Evolutionary conservation across 2,329 filamentous ascomycete genomes (phyloP).

Genomic region (Leptographium flavum): DNA sequence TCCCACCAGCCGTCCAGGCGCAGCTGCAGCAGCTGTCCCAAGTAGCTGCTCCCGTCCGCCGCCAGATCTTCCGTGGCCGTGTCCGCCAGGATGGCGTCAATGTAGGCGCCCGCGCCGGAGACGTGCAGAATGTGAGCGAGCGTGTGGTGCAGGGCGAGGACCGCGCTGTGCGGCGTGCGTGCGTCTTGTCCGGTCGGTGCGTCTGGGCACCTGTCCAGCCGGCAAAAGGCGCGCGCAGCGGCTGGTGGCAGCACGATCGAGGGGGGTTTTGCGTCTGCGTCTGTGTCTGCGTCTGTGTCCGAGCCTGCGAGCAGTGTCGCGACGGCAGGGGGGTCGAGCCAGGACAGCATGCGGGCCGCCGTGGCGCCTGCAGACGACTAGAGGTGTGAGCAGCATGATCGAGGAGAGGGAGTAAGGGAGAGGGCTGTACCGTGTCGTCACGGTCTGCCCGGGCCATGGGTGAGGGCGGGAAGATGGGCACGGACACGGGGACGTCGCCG

Average conservation of each 20-base stretch:
- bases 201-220: too few relatives aligned
- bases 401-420: background rate
- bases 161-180: too few relatives aligned
- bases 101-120: background rate
- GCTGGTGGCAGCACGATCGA: background rate
- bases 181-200: too few relatives aligned
- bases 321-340: background rate
- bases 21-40: slow-evolving; percentile 6
- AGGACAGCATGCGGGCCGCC: background rate
- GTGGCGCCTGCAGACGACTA: background rate
- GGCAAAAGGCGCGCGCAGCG: background rate
- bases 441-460: slow-evolving; percentile 1
- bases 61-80: slow-evolving; percentile 2
- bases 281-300: too few relatives aligned
- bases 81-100: slow-evolving; percentile 4
- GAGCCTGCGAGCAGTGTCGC: background rate
- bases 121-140: slow-evolving; percentile 1
- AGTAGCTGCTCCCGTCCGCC: background rate
- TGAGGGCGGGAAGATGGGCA: slow-evolving; percentile 7
- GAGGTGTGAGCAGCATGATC: background rate
- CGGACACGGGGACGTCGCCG: background rate
- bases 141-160: slow-evolving; percentile 1
- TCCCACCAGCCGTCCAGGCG: slow-evolving; percentile 9
- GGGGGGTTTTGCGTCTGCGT: background rate
- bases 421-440: background rate